Percentiles rank a stretch among this genome's conserved stretches.
Conservation (phyloP, 441 rosid genomes). For the Adansonia grandidieri region DNA sequence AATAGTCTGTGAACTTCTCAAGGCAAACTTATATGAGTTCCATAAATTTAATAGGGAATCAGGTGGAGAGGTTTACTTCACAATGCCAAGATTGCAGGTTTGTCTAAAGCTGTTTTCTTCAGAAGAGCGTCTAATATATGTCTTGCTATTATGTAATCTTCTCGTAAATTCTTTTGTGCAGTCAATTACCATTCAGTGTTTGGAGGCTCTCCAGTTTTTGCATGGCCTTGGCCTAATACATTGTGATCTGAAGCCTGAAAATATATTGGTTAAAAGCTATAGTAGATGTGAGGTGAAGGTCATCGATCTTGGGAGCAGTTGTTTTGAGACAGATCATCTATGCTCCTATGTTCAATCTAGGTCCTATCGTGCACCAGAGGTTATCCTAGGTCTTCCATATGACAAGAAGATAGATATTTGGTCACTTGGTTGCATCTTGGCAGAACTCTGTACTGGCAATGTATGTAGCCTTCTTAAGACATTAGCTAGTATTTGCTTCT, state of each 20-base stretch:
- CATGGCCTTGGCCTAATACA: constrained; percentile 95
- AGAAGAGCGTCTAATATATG: constrained; percentile 20
- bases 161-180: constrained; percentile 49
- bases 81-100: constrained; percentile 99
- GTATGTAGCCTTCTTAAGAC: constrained; percentile 51
- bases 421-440: constrained; percentile 98
- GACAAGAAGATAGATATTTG: constrained; percentile 91
- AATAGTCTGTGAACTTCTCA: constrained; percentile 94
- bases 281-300: constrained; percentile 97
- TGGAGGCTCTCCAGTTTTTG: constrained; percentile 90
- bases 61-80: constrained; percentile 98
- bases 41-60: constrained; percentile 97
- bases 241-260: constrained; percentile 94
- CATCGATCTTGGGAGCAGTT: constrained; percentile 98
- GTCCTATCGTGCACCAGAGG: constrained; percentile 97
- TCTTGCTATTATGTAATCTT: constrained; percentile 32
- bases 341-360: constrained; percentile 98
- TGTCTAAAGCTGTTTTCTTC: constrained; percentile 30
- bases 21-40: constrained; percentile 95
- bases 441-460: constrained; percentile 95
- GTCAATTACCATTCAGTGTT: constrained; percentile 92
- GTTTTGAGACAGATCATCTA: constrained; percentile 94
- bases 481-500: not conserved
- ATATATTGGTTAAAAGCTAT: constrained; percentile 92
- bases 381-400: constrained; percentile 87